phyloP scores from a whole-genome alignment of 169 alveolate species.

The Toxoplasma gondii region DNA sequence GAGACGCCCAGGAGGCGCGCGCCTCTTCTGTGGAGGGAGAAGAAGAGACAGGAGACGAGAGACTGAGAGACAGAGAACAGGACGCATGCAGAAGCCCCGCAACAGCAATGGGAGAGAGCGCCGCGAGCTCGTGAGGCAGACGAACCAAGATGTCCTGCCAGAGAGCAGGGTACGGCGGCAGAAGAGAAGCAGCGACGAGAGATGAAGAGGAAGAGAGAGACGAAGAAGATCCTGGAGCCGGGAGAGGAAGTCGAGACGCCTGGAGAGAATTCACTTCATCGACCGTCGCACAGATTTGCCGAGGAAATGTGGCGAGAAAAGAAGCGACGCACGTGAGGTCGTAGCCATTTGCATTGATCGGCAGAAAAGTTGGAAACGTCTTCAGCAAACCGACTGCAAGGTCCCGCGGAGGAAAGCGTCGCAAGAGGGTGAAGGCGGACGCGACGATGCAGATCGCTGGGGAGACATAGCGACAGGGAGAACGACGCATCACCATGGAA shows the following conservation, averaged over 20 bases:
- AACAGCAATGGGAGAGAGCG: conserved; percentile 29
- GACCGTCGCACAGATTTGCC: neutral
- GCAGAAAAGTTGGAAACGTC: neutral
- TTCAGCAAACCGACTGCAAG: neutral
- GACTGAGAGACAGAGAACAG: neutral
- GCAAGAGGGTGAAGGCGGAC: neutral
- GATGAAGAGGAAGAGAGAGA: neutral
- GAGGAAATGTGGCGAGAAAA: conserved; percentile 16
- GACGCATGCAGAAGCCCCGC: conserved; percentile 20
- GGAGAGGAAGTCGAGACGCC: neutral
- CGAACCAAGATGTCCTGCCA: neutral
- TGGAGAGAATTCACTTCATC: neutral
- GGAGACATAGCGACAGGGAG: conserved; percentile 2
- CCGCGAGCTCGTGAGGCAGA: conserved; percentile 30
- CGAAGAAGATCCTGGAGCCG: neutral
- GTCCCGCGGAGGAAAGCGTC: conserved; percentile 14
- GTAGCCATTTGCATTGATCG: neutral
- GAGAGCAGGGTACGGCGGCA: conserved; percentile 25
- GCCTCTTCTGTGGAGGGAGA: neutral
- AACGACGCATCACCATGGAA: neutral
- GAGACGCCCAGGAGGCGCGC: neutral
- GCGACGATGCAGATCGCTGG: conserved; percentile 16
- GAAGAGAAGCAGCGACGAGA: neutral
- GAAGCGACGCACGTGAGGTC: conserved; percentile 20
- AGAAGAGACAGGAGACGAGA: neutral